Conservation (phyloP, 2,329 filamentous ascomycete genomes). For the Aspergillus carbonarius region DNA sequence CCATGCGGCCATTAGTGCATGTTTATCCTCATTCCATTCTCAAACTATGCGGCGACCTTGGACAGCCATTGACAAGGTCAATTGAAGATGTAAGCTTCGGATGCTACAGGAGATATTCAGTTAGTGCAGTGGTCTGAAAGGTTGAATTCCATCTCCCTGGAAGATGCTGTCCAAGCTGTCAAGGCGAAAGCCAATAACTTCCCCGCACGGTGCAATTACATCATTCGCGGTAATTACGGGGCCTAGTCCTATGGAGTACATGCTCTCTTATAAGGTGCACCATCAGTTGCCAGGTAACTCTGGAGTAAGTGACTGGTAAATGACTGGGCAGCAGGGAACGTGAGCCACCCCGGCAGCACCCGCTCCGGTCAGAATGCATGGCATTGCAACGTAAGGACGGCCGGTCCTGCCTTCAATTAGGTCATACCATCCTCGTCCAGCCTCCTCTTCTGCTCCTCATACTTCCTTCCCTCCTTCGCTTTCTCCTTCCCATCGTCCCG, state of each 20-base stretch:
- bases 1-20: background rate
- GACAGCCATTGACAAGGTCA: background rate
- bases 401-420: background rate
- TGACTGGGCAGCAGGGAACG: background rate
- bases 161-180: background rate
- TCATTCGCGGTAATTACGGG: slow-evolving; percentile 6
- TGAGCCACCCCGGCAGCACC: slow-evolving; percentile 13
- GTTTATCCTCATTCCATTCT: background rate
- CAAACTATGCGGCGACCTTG: background rate
- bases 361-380: slow-evolving; percentile 9
- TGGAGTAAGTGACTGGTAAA: background rate
- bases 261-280: background rate
- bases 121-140: too few relatives aligned
- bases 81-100: background rate
- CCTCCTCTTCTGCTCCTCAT: background rate
- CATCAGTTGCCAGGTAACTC: background rate
- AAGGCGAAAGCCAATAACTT: background rate
- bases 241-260: background rate
- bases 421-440: slow-evolving; percentile 8
- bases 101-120: too few relatives aligned
- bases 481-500: background rate
- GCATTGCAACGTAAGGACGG: background rate
- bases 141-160: too few relatives aligned
- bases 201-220: slow-evolving; percentile 12
- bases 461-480: background rate